Evolutionary conservation across 2,329 filamentous ascomycete genomes (phyloP), one percentile per base, ranked within the genome.

Genomic region (Teratosphaeria pseudoeucalypti): DNA sequence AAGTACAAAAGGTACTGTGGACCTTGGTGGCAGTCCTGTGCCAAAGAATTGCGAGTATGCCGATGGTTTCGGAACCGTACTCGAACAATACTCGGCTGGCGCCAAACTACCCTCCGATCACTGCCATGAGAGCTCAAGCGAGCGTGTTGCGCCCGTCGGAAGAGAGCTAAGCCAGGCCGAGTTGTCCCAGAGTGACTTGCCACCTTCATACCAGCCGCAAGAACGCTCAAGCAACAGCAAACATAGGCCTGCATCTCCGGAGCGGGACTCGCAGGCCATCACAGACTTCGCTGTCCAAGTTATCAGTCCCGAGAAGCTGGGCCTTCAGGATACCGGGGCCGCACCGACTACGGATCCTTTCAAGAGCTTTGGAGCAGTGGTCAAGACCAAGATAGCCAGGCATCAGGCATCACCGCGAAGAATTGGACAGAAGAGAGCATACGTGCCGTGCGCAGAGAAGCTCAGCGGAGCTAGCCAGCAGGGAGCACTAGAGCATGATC

Each of bases 161-260:
- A 7, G 32, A 53, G 43, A 34, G 34, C 34, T 39, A 32, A 14
- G 62, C 32, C 49, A 60, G 39, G 26, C 54, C 0, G 32, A 57
- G 2, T 52, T 58, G n/a, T 27, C 39, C 19, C 37, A 57, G 39
- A 23, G 57, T 29, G 34, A 26, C 16, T 57, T 56, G 32, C 63
- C 58, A 32, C 60, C 58, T 12, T 62, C 60, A 7, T 58, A 63
- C 43, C 62, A 61, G 49, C 55, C 60, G 34, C 53, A 64, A 27
- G 34, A 56, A 14, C 47, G 76, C 11, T 76, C 74, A 1, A 76
- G 75, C 65, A 77, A 77, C 57, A 72, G 66, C 49, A 79, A 69
- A 70, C 75, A 61, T 64, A 66, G 69, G 65, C 78, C 68, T 72
- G 75, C 63, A 67, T 76, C 73, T 23, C 75, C 75, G 29, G 64